Percentiles rank a stretch among this genome's conserved stretches.
These are phyloP conservation scores for Phytophthora brassicae DNA, from an alignment of 352 stramenopile genomes.

Conservation along the genomic window DNA sequence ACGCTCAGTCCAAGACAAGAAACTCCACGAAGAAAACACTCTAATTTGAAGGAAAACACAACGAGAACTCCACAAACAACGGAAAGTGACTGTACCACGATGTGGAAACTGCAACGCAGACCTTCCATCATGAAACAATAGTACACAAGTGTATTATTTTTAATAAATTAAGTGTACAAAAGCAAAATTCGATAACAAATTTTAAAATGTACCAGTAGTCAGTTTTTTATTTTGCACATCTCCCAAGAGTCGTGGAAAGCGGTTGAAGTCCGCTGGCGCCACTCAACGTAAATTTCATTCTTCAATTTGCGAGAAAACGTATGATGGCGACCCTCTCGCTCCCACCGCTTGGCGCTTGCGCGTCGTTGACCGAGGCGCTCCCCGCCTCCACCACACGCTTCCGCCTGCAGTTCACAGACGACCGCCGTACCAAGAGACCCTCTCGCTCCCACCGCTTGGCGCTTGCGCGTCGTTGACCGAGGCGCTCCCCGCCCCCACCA, in stretches of 20 bases:
- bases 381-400: conserved; percentile 44
- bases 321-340: conserved; percentile 4
- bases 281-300: neutral
- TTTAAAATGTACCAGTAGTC: too few relatives aligned
- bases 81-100: conserved; percentile 27
- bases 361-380: conserved; percentile 51
- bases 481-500: conserved; percentile 35
- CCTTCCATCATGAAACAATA: conserved; percentile 25
- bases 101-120: conserved; percentile 49
- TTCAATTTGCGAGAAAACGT: neutral
- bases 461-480: conserved; percentile 43
- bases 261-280: conserved; percentile 8
- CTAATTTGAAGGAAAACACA: conserved; percentile 8
- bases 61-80: conserved; percentile 4
- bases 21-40: conserved; percentile 11
- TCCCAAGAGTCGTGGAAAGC: conserved; percentile 4
- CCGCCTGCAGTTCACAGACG: conserved; percentile 73
- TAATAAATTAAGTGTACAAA: too few relatives aligned
- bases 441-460: conserved; percentile 41
- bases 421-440: conserved; percentile 58
- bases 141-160: too few relatives aligned
- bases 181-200: too few relatives aligned
- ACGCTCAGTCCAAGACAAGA: conserved; percentile 15
- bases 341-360: conserved; percentile 37
- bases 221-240: neutral